These are phyloP conservation scores for Cercospora zeae-maydis DNA, from an alignment of 2,329 filamentous ascomycete species.

Conservation along the genomic window DNA sequence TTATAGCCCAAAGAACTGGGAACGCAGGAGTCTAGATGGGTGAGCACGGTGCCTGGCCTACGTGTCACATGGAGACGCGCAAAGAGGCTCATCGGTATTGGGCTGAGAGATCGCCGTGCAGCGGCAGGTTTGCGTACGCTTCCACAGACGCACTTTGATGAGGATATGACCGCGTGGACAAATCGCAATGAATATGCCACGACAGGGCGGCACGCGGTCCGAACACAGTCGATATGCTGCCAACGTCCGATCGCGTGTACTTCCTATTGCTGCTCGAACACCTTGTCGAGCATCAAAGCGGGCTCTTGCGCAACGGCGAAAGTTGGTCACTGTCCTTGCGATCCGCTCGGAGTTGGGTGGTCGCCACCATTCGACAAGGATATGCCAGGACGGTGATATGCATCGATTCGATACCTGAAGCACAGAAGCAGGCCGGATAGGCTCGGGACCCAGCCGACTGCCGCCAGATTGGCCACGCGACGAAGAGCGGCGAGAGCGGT, in stretches of 20 bases:
- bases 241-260: not conserved
- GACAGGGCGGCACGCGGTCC: not conserved
- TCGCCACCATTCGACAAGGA: not conserved
- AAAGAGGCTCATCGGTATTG: conserved; percentile 7
- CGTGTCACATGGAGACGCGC: not conserved
- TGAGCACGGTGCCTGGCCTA: conserved; percentile 1
- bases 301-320: not conserved
- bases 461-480: conserved; percentile 2
- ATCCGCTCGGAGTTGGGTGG: conserved; percentile 1
- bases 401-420: conserved; percentile 6
- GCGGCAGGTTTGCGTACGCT: not conserved
- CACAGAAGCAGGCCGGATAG: conserved; percentile 1
- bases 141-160: not conserved
- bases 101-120: conserved; percentile 3
- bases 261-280: not conserved
- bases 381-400: conserved; percentile 3
- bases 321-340: not conserved
- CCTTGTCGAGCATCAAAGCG: not conserved
- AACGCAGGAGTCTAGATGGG: conserved; percentile 1
- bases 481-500: not conserved
- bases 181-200: not conserved
- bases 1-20: not conserved
- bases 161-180: not conserved
- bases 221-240: not conserved
- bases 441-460: not conserved